These are phyloP conservation scores for Venturia carpophila DNA, from an alignment of 2,329 filamentous ascomycete species.

Conservation along the genomic window DNA sequence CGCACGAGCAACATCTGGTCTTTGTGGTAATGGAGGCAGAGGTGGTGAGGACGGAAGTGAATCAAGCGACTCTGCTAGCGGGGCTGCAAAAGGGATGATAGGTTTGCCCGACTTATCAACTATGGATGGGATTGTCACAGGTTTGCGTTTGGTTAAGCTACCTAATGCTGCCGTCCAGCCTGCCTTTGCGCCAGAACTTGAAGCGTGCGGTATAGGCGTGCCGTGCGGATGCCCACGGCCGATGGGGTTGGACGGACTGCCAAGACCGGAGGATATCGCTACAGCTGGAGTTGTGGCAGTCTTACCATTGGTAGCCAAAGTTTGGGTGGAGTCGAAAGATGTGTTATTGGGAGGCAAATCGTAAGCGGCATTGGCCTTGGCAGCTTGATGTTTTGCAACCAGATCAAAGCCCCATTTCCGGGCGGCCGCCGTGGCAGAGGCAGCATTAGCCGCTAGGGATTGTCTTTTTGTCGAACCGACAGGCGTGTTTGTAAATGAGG, in stretches of 20 bases:
- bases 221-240: constrained; percentile 63
- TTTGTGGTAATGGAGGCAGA: constrained; percentile 9
- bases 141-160: constrained; percentile 8
- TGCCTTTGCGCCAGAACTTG: constrained; percentile 1
- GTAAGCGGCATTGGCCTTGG: not conserved
- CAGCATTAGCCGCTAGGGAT: constrained; percentile 25
- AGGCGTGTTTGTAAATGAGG: constrained; percentile 30
- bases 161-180: constrained; percentile 11
- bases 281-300: not conserved
- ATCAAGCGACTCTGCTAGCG: not conserved
- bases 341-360: not conserved
- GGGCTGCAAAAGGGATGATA: not conserved
- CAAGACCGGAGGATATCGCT: constrained; percentile 27
- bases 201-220: not conserved
- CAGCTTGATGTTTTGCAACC: constrained; percentile 28
- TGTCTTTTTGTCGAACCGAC: not conserved
- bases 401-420: constrained; percentile 54
- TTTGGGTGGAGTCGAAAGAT: constrained; percentile 27
- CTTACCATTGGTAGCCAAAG: not conserved
- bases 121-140: constrained; percentile 6
- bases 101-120: constrained; percentile 1
- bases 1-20: not conserved
- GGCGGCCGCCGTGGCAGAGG: constrained; percentile 47
- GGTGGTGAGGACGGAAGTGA: not conserved
- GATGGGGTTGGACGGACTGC: constrained; percentile 58